Evolutionary conservation across 2,329 filamentous ascomycete species (phyloP).

Genomic region (Penicillium sp.): DNA sequence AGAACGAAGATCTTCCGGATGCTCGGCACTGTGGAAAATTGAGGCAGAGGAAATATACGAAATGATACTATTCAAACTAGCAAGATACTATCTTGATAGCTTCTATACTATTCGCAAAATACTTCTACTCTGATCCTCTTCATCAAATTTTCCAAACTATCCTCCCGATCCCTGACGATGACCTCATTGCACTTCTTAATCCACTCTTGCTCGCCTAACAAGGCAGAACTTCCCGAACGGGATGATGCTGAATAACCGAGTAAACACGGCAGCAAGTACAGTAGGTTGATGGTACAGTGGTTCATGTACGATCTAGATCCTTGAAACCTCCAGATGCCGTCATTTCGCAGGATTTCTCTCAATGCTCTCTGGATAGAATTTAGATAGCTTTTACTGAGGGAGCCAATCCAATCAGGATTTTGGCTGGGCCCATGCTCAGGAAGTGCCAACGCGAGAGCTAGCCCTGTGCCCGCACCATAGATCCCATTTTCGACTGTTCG

Average conservation of each 20-base stretch:
- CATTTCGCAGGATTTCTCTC: neutral
- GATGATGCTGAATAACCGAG: neutral
- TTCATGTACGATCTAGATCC: neutral
- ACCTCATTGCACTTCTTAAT: neutral
- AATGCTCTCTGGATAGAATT: neutral
- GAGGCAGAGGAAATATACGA: too few relatives aligned
- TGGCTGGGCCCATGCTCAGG: neutral
- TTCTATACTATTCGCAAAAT: neutral
- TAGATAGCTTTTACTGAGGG: neutral
- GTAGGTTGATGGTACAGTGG: too few relatives aligned
- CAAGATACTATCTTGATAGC: too few relatives aligned
- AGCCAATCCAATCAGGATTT: neutral
- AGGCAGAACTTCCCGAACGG: slow-evolving; percentile 2
- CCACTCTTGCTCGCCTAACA: neutral
- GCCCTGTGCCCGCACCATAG: neutral
- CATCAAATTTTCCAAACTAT: neutral
- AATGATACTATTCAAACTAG: too few relatives aligned
- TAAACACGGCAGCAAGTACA: too few relatives aligned
- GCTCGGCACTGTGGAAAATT: too few relatives aligned
- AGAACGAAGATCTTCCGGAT: neutral
- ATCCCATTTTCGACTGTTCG: neutral
- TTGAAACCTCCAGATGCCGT: neutral
- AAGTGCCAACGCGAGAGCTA: neutral
- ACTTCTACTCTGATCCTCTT: neutral
- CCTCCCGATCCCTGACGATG: neutral